A percentile compares a stretch with the other conserved stretches of the same genome.
These are phyloP conservation scores for Mycena capillaripes DNA, from an alignment of 768 basidiomycete genomes.

Conservation along the genomic window DNA sequence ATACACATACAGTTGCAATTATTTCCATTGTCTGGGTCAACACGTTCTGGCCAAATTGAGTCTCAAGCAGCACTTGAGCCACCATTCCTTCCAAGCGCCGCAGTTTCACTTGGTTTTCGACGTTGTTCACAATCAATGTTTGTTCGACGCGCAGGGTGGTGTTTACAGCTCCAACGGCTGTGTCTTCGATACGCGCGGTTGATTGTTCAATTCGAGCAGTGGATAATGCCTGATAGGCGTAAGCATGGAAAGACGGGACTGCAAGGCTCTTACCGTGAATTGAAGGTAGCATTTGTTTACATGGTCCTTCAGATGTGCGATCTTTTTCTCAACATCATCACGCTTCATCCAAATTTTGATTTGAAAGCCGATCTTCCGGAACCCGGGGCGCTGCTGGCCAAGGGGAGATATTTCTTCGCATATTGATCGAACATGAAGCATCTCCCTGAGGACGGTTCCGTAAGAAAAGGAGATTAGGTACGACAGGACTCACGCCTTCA, in stretches of 20 bases:
- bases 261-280: slow-evolving; percentile 29
- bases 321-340: slow-evolving; percentile 28
- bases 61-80: too few relatives aligned
- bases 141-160: too few relatives aligned
- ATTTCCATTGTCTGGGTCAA: slow-evolving; percentile 11
- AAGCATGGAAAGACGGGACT: slow-evolving; percentile 2
- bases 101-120: too few relatives aligned
- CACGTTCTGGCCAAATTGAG: slow-evolving; percentile 15
- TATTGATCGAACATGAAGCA: too few relatives aligned
- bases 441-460: too few relatives aligned
- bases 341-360: slow-evolving; percentile 25
- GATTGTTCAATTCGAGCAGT: slow-evolving; percentile 21
- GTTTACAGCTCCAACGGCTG: too few relatives aligned
- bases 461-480: too few relatives aligned
- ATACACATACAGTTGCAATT: slow-evolving; percentile 5
- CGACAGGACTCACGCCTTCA: slow-evolving; percentile 8
- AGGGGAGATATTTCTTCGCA: too few relatives aligned
- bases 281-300: slow-evolving; percentile 21
- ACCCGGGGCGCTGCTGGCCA: not conserved
- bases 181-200: not conserved
- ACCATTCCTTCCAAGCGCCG: too few relatives aligned
- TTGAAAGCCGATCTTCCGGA: slow-evolving; percentile 6
- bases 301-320: too few relatives aligned
- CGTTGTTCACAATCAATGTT: too few relatives aligned
- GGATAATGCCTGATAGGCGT: slow-evolving; percentile 20